Base-by-base conservation (phyloP, 176 grass and related monocot genomes). In the Paspalum vaginatum region DNA sequence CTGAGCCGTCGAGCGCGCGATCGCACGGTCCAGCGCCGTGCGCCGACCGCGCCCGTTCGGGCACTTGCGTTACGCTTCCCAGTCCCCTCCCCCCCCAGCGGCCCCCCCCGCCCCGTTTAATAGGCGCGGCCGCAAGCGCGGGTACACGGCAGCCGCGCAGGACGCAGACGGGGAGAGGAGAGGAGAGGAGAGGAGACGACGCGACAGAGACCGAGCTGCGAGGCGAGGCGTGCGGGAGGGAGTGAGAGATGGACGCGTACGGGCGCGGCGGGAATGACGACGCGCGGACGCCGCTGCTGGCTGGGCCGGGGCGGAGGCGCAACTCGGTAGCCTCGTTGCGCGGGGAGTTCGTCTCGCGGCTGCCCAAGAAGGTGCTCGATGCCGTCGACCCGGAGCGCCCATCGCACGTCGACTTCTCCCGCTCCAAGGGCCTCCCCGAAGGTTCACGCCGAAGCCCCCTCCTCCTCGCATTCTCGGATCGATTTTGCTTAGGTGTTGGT, bases 341-440 rank as follows among this genome's bases (percentile, higher is more conserved):
- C 18, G 85, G 89, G 26, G 85, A 91, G 75, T 97, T 97, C 77
- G 72, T 98, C 44, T 87, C 92, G 37, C 72, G 88, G 63, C 68
- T 98, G 64, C 95, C 95, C 61, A 83, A 85, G 83, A 98, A 98
- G 92, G 83, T 98, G 73, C 89, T 85, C 54, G 77, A 78, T 18
- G 81, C 79, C 61, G 89, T 94, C 63, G 95, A 98, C 83, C 87
- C 85, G 1, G 95, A 98, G 85, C 75, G 58, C 41, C 85, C 68
- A 5, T 88, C 53, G 77, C 81, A 87, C 81, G 79, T 98, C 43
- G 87, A 94, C 83, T 85, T 98, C 63, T 94, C 95, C 69, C 87
- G 62, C 46, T 87, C 79, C 73, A 91, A 85, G 72, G 89, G 84
- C 68, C 84, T 98, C n/a, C 59, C 14, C 11, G 67, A 88, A 87